These are phyloP conservation scores for Didymella exigua DNA, from an alignment of 2,329 filamentous ascomycete species.

Conservation along the genomic window DNA sequence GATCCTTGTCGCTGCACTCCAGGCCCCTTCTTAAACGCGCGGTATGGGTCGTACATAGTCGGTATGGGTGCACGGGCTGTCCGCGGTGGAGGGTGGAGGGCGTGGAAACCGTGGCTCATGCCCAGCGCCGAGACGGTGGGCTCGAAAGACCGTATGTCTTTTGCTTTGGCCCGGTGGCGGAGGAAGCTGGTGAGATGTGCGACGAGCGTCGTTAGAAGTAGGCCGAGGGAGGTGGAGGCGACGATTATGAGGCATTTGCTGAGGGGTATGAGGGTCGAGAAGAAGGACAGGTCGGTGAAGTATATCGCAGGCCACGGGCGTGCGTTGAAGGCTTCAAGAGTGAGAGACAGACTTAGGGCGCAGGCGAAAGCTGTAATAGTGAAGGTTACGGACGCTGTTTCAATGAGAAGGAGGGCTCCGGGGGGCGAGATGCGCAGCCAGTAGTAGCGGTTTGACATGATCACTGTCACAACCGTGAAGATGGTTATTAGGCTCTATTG, in stretches of 20 bases:
- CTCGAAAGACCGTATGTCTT: slow-evolving; percentile 24
- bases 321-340: slow-evolving; percentile 6
- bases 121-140: slow-evolving; percentile 30
- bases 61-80: slow-evolving; percentile 15
- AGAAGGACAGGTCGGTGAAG: slow-evolving; percentile 21
- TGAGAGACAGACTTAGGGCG: slow-evolving; percentile 20
- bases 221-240: not conserved
- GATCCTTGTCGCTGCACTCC: not conserved
- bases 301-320: slow-evolving; percentile 11
- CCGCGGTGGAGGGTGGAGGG: slow-evolving; percentile 11
- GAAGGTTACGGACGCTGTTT: slow-evolving; percentile 21
- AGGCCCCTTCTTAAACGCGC: slow-evolving; percentile 1
- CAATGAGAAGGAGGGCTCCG: slow-evolving; percentile 21
- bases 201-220: not conserved
- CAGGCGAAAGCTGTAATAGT: slow-evolving; percentile 21
- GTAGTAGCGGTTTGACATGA: slow-evolving; percentile 21
- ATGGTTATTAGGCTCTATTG: slow-evolving; percentile 11
- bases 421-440: slow-evolving; percentile 20
- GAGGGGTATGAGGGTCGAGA: slow-evolving; percentile 23
- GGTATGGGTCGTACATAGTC: slow-evolving; percentile 26
- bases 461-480: slow-evolving; percentile 17
- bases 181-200: not conserved
- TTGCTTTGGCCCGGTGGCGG: not conserved
- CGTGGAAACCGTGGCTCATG: slow-evolving; percentile 32
- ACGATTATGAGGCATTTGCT: slow-evolving; percentile 20